phyloP scores from a whole-genome alignment of 495 filamentous ascomycete species.

The Cudoniella acicularis region DNA sequence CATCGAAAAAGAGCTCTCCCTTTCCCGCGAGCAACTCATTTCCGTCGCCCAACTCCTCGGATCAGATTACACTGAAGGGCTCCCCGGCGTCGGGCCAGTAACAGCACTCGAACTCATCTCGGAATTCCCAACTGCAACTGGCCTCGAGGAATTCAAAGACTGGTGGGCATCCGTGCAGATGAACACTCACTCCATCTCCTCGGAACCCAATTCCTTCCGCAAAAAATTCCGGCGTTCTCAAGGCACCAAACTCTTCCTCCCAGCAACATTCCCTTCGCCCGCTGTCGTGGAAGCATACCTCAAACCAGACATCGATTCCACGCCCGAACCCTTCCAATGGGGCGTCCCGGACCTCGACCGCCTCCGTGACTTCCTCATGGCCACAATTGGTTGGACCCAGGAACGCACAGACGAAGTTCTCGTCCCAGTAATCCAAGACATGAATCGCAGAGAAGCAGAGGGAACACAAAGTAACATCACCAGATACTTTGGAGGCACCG shows the following conservation, averaged over 20 bases:
- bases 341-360: constrained; percentile 90
- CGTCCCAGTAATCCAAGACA: constrained; percentile 88
- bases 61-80: constrained; percentile 89
- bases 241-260: constrained; percentile 78
- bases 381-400: constrained; percentile 87
- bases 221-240: constrained; percentile 76
- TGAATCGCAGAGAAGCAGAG: constrained; percentile 81
- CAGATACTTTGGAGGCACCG: constrained; percentile 66
- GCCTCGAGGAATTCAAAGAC: constrained; percentile 67
- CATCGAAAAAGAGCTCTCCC: constrained; percentile 82
- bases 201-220: constrained; percentile 60
- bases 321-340: constrained; percentile 82
- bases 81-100: constrained; percentile 87
- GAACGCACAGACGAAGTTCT: constrained; percentile 92
- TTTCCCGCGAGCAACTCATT: constrained; percentile 79
- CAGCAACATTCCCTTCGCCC: constrained; percentile 68
- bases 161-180: constrained; percentile 85
- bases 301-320: constrained; percentile 76
- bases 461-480: constrained; percentile 97
- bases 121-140: constrained; percentile 61
- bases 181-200: constrained; percentile 41
- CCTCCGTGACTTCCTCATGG: constrained; percentile 80
- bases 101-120: constrained; percentile 88
- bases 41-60: constrained; percentile 84
- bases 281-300: constrained; percentile 80